phyloP scores from a whole-genome alignment of 345 rosid species.

The Acer campestre region DNA sequence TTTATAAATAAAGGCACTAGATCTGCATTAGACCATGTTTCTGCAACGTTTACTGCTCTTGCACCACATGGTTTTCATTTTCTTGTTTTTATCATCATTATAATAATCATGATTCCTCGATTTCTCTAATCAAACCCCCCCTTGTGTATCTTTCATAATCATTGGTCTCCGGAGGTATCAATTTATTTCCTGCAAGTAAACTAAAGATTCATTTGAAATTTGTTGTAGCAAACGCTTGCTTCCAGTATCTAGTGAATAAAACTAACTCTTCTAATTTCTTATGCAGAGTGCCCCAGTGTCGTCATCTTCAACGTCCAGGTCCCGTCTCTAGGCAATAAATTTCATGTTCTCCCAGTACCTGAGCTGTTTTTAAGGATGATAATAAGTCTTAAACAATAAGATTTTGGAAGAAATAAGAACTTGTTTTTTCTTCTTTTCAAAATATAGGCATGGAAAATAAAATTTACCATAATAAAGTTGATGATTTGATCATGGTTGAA shows the following conservation, averaged over 20 bases:
- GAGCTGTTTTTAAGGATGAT: slow-evolving; percentile 12
- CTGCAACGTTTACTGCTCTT: background rate
- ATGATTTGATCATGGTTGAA: background rate
- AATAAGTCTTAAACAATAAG: background rate
- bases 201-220: too few relatives aligned
- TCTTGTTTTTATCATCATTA: background rate
- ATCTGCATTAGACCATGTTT: background rate
- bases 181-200: background rate
- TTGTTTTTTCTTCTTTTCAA: background rate
- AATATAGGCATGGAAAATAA: background rate
- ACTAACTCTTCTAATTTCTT: background rate
- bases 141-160: background rate
- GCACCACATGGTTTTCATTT: background rate
- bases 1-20: background rate
- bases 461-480: background rate
- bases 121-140: background rate
- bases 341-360: slow-evolving; percentile 19
- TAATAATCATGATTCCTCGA: background rate
- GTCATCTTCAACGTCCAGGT: slow-evolving; percentile 36
- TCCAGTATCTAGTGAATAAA: background rate
- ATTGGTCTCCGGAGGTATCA: background rate
- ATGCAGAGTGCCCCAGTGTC: slow-evolving; percentile 56
- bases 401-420: background rate
- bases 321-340: slow-evolving; percentile 47
- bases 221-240: background rate